Evolutionary conservation across 345 rosid genomes (phyloP), one percentile per base, ranked within the genome.

Genomic region (Turritis glabra): DNA sequence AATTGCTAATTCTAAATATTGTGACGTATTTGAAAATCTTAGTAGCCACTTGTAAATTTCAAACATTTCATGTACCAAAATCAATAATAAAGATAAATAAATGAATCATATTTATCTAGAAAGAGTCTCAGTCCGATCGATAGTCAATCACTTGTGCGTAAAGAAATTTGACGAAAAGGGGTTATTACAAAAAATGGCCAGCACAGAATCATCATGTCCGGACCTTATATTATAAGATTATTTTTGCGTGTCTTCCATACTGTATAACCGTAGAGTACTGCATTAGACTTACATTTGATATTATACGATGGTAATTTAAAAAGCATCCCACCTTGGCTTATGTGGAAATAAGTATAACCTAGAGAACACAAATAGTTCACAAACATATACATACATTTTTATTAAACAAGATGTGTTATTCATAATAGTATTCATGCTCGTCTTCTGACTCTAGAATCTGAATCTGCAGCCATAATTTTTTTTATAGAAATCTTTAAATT

Each of bases 131-230:
- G 52, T 29, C 40, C 25, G 40, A 37, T 72, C 2, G 30, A n/a
- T 6, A 40, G 54, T 72, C 76, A 72, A 62, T 62, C 30, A 72
- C 76, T 62, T 51, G 54, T 27, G 23, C 53, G 17, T 26, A 50
- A 62, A 60, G 68, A 71, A 48, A 71, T 37, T 71, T 48, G 75
- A 71, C 51, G 27, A 25, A 35, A 33, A 15, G 14, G 14, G 26
- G 47, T 47, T 23, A 25, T 38, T 38, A 12, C 13, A 35, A 26
- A 30, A 19, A 21, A 15, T 40, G 54, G 77, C 52, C 69, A 40
- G 33, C 62, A 40, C 32, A 44, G 48, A 46, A 26, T 63, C 43
- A 38, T 35, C 69, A 62, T n/a, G 25, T 64, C 55, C 8, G 8
- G 10, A 35, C 30, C 38, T 50, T 58, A 14, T 21, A 8, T 50